phyloP scores from a whole-genome alignment of 306 rosid species.

The Trifolium fragiferum region DNA sequence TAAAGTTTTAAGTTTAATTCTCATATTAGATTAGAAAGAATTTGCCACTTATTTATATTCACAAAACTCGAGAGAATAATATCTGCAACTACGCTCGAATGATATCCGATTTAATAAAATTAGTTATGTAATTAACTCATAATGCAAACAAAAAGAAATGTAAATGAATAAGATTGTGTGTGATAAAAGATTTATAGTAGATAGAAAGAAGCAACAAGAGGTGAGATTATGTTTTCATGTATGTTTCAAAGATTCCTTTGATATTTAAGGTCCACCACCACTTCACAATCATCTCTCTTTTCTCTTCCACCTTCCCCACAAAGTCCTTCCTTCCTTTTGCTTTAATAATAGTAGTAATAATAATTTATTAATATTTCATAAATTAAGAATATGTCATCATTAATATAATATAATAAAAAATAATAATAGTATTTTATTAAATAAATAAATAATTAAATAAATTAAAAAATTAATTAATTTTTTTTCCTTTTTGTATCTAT shows the following conservation, averaged over 20 bases:
- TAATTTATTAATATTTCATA: constrained; percentile 16
- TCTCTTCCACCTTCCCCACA: constrained; percentile 50
- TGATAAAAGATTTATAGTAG: constrained; percentile 34
- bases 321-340: constrained; percentile 50
- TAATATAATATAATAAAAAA: background rate
- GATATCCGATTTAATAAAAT: background rate
- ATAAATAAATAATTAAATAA: background rate
- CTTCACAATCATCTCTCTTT: constrained; percentile 50
- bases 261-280: constrained; percentile 77
- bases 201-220: background rate
- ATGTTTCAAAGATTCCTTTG: constrained; percentile 84
- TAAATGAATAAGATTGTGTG: constrained; percentile 23
- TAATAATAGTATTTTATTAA: background rate
- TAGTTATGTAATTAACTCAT: background rate
- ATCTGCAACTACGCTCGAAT: fast-evolving
- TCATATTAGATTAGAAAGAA: too few species aligned
- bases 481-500: constrained; percentile 60
- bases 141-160: background rate
- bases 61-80: too few species aligned
- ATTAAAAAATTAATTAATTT: background rate
- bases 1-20: too few species aligned
- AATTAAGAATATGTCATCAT: constrained; percentile 32
- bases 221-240: constrained; percentile 41
- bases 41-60: too few species aligned
- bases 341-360: constrained; percentile 39